Conservation (phyloP, 73 alveolate genomes). For the Paramecium tetraurelia region DNA sequence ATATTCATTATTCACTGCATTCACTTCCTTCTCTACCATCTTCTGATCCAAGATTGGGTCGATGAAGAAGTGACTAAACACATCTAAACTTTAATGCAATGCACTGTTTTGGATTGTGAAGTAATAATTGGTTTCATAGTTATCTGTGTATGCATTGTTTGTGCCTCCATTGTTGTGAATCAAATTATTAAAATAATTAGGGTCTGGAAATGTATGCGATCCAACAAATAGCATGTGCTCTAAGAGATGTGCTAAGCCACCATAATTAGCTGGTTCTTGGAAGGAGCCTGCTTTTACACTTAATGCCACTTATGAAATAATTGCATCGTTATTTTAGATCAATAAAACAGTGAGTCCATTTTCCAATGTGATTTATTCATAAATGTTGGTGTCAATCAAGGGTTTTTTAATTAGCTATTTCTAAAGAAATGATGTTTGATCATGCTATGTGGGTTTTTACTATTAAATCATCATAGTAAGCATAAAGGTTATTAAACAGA, state of each 20-base stretch:
- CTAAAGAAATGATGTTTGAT: not conserved
- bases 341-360: conserved; percentile 64
- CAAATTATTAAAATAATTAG: not conserved
- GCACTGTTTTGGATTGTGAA: not conserved
- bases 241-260: conserved; percentile 75
- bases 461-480: not conserved
- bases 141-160: conserved; percentile 55
- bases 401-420: conserved; percentile 18
- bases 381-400: not conserved
- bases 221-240: conserved; percentile 72
- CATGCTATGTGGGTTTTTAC: not conserved
- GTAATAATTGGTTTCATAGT: conserved; percentile 40
- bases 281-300: conserved; percentile 72
- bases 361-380: not conserved
- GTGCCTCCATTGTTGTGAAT: conserved; percentile 40
- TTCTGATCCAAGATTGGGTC: conserved; percentile 43
- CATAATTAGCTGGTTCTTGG: conserved; percentile 66
- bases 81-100: conserved; percentile 6
- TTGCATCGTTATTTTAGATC: conserved; percentile 67
- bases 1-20: conserved; percentile 59
- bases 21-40: conserved; percentile 42
- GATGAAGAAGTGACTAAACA: conserved; percentile 47
- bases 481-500: not conserved
- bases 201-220: conserved; percentile 49
- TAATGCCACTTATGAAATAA: conserved; percentile 71